Percentiles rank a stretch among this genome's conserved stretches.
These are phyloP conservation scores for Ambispora gerdemannii DNA, from an alignment of 192 early-diverging fungal species.

Conservation along the genomic window DNA sequence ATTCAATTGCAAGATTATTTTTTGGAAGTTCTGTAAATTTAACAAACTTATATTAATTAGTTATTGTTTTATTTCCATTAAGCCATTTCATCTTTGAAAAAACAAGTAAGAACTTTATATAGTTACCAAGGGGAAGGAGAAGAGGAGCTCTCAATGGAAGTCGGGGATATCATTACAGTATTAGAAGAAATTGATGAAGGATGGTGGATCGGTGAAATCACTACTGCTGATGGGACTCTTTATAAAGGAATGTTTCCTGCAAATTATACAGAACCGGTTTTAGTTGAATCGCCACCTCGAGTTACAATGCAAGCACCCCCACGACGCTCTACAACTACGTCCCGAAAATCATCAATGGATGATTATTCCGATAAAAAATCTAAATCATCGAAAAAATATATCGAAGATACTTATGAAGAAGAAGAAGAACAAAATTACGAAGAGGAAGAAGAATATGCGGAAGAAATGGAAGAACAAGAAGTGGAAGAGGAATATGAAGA, in stretches of 20 bases:
- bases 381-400: conserved; percentile 38
- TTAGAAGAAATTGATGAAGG: conserved; percentile 85
- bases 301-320: conserved; percentile 31
- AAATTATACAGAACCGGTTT: conserved; percentile 80
- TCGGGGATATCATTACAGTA: conserved; percentile 86
- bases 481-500: conserved; percentile 35
- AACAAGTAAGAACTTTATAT: conserved; percentile 71
- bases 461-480: background rate
- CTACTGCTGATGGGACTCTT: conserved; percentile 58
- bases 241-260: conserved; percentile 86
- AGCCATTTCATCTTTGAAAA: conserved; percentile 31
- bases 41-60: background rate
- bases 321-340: conserved; percentile 21
- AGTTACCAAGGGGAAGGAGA: conserved; percentile 76
- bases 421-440: conserved; percentile 36
- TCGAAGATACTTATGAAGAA: conserved; percentile 36
- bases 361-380: conserved; percentile 33
- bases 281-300: conserved; percentile 32
- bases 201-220: conserved; percentile 89
- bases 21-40: no score
- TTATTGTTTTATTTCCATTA: background rate
- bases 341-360: conserved; percentile 15
- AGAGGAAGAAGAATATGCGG: conserved; percentile 26
- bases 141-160: conserved; percentile 77
- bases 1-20: background rate